phyloP scores from a whole-genome alignment of 2,329 filamentous ascomycete species.

The Penicillium italicum region DNA sequence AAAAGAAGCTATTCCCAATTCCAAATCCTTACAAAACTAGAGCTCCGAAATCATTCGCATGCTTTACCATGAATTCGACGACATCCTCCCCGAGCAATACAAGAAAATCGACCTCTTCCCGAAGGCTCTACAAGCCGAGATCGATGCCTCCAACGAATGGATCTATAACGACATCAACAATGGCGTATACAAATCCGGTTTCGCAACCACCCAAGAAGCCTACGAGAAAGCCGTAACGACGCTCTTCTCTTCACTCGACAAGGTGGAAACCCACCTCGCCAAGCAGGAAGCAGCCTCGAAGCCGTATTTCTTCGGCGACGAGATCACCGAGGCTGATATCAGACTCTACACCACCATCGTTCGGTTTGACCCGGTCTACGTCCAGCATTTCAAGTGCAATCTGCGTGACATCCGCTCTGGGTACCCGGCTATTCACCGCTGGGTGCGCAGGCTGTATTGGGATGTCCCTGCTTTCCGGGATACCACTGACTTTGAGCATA shows the following conservation, averaged over 20 bases:
- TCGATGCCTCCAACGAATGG: slow-evolving; percentile 77
- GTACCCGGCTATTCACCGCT: slow-evolving; percentile 75
- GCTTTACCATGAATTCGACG: slow-evolving; percentile 78
- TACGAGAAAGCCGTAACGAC: slow-evolving; percentile 70
- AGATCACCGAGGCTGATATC: slow-evolving; percentile 78
- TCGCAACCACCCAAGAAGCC: slow-evolving; percentile 76
- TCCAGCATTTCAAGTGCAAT: slow-evolving; percentile 81
- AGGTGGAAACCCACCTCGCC: slow-evolving; percentile 66
- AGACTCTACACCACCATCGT: slow-evolving; percentile 70
- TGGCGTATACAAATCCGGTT: slow-evolving; percentile 61
- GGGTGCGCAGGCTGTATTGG: slow-evolving; percentile 85
- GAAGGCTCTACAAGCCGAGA: slow-evolving; percentile 57
- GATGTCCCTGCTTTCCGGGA: slow-evolving; percentile 70
- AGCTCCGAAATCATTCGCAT: slow-evolving; percentile 87
- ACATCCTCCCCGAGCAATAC: slow-evolving; percentile 59
- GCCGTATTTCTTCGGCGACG: slow-evolving; percentile 71
- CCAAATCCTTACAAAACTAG: slow-evolving; percentile 22
- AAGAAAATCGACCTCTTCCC: slow-evolving; percentile 66
- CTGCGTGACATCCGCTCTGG: slow-evolving; percentile 77
- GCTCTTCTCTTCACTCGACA: slow-evolving; percentile 75
- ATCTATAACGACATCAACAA: slow-evolving; percentile 63
- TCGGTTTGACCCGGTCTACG: slow-evolving; percentile 73
- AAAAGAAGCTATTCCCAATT: neutral
- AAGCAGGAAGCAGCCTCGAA: slow-evolving; percentile 30
- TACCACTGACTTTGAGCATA: slow-evolving; percentile 90